phyloP scores from a whole-genome alignment of 257 asterid species.

The Fraxinus anomala region DNA sequence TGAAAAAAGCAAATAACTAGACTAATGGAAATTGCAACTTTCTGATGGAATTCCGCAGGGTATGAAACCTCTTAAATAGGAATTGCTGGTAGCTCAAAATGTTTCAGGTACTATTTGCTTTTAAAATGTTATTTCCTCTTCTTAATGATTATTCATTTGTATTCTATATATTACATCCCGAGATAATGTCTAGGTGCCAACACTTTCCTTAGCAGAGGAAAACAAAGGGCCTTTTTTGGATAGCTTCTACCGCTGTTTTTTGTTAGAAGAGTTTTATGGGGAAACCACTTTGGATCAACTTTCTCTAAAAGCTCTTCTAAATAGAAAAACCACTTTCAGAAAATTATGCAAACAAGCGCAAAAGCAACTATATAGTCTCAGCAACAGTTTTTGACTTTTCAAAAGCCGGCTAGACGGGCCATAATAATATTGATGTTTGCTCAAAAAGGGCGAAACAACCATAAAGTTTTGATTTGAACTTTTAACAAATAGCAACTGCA shows the following conservation, averaged over 20 bases:
- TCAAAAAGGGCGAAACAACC: not conserved
- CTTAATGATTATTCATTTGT: not conserved
- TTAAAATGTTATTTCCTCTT: constrained; percentile 5
- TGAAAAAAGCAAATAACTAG: not conserved
- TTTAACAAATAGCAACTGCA: not conserved
- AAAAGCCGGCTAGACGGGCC: too few species aligned
- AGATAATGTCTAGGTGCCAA: not conserved
- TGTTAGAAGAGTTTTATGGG: too few species aligned
- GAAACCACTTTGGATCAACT: too few species aligned
- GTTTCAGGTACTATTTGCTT: constrained; percentile 39
- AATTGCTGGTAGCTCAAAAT: constrained; percentile 16
- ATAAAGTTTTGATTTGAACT: not conserved
- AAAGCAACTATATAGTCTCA: too few species aligned
- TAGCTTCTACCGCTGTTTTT: too few species aligned
- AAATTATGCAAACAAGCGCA: too few species aligned
- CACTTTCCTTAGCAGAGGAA: not conserved
- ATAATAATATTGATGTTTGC: not conserved
- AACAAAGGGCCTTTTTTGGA: not conserved
- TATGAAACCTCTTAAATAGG: constrained; percentile 60
- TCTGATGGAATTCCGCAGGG: constrained; percentile 37
- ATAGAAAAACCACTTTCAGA: too few species aligned
- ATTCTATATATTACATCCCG: not conserved
- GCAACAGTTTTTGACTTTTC: too few species aligned
- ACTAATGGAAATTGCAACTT: constrained; percentile 16
- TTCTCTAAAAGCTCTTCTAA: too few species aligned